phyloP scores from a whole-genome alignment of 352 stramenopile genomes.

The Globisporangium paroecandrum region DNA sequence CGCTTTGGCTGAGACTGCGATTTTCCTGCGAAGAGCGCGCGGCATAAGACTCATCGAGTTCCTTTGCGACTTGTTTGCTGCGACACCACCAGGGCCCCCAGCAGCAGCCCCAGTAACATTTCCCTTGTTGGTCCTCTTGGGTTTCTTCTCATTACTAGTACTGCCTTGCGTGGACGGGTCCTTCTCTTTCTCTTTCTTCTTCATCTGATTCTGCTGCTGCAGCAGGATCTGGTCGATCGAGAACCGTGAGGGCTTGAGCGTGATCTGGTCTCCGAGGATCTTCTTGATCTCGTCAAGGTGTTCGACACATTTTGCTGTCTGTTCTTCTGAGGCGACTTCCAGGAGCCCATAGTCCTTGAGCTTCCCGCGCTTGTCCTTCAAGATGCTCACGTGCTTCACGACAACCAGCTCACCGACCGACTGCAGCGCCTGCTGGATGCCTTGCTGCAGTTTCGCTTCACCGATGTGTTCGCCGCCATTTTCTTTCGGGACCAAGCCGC shows the following conservation, averaged over 20 bases:
- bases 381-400: constrained; percentile 45
- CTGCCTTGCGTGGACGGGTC: background rate
- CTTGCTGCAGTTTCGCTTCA: constrained; percentile 31
- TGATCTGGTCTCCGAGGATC: constrained; percentile 46
- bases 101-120: background rate
- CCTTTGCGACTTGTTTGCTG: constrained; percentile 14
- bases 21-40: constrained; percentile 39
- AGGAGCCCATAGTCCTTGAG: constrained; percentile 70
- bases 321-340: constrained; percentile 32
- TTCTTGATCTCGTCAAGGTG: constrained; percentile 29
- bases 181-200: constrained; percentile 18
- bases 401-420: constrained; percentile 26
- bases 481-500: constrained; percentile 28
- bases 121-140: constrained; percentile 8
- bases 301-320: constrained; percentile 29
- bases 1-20: constrained; percentile 5
- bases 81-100: background rate
- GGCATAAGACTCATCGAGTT: constrained; percentile 50
- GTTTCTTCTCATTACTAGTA: background rate
- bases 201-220: constrained; percentile 34
- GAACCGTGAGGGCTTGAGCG: constrained; percentile 53
- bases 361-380: constrained; percentile 55
- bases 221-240: constrained; percentile 59
- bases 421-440: constrained; percentile 41
- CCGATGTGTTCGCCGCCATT: constrained; percentile 24